phyloP scores from a whole-genome alignment of 1,284 basidiomycete species.

The Irpex sp. region DNA sequence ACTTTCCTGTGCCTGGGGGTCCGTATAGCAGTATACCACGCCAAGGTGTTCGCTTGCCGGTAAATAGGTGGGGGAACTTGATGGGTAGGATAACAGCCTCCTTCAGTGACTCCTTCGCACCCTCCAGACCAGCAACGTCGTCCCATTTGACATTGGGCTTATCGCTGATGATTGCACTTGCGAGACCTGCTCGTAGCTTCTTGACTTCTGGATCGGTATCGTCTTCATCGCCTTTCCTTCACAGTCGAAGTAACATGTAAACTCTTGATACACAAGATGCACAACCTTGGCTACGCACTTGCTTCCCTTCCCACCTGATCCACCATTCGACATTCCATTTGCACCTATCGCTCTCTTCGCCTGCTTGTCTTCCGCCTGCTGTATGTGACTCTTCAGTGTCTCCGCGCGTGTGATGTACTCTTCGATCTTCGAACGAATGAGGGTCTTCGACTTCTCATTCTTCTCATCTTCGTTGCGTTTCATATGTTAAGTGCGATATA shows the following conservation, averaged over 20 bases:
- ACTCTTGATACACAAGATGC: background rate
- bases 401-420: constrained; percentile 95
- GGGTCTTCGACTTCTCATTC: constrained; percentile 88
- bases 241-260: background rate
- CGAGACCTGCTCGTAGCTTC: constrained; percentile 88
- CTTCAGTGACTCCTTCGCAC: constrained; percentile 94
- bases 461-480: constrained; percentile 72
- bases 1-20: constrained; percentile 94
- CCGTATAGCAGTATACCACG: constrained; percentile 94
- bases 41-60: constrained; percentile 98
- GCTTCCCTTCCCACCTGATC: constrained; percentile 62
- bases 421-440: constrained; percentile 88
- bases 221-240: constrained; percentile 69
- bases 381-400: constrained; percentile 84
- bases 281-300: constrained; percentile 44
- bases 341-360: constrained; percentile 78
- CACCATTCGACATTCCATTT: constrained; percentile 63
- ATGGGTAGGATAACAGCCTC: constrained; percentile 98
- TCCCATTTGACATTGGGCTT: constrained; percentile 98
- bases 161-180: constrained; percentile 89
- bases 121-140: constrained; percentile 94
- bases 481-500: background rate
- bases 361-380: constrained; percentile 63
- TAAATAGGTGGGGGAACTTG: constrained; percentile 98
- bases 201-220: constrained; percentile 91